Conservation (phyloP, 495 filamentous ascomycete genomes). For the Aspergillus baeticus region DNA sequence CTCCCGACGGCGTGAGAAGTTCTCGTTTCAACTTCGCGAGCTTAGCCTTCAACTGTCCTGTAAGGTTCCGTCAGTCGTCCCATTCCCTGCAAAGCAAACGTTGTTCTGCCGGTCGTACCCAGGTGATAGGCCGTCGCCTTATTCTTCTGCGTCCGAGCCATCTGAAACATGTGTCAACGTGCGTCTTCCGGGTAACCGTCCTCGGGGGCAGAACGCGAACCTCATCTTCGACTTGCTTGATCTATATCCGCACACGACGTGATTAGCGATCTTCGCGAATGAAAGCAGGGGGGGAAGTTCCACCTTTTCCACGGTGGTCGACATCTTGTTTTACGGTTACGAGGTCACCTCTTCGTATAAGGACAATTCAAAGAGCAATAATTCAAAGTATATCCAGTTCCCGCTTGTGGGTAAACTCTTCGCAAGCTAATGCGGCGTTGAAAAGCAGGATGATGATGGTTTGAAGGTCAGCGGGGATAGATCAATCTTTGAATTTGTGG, state of each 20-base stretch:
- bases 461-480: constrained; percentile 10
- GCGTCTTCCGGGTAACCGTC: not conserved
- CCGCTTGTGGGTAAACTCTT: not conserved
- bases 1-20: constrained; percentile 78
- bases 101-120: constrained; percentile 38
- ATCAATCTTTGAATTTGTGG: constrained; percentile 29
- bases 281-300: constrained; percentile 20
- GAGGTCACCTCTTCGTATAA: constrained; percentile 22
- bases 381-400: not conserved
- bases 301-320: constrained; percentile 96
- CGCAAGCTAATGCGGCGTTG: constrained; percentile 13
- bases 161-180: constrained; percentile 48
- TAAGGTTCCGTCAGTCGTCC: constrained; percentile 27
- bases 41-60: constrained; percentile 95
- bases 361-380: constrained; percentile 12
- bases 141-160: constrained; percentile 97
- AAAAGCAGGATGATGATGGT: constrained; percentile 8
- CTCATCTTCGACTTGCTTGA: constrained; percentile 96
- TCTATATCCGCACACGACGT: constrained; percentile 51
- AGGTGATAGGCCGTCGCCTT: constrained; percentile 90
- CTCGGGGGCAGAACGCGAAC: constrained; percentile 42
- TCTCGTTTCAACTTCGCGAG: constrained; percentile 97
- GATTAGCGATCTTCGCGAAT: constrained; percentile 23
- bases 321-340: constrained; percentile 62
- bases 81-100: not conserved